Evolutionary conservation across 163 green algal species (phyloP).

Genomic region (Prototheca cutis): DNA sequence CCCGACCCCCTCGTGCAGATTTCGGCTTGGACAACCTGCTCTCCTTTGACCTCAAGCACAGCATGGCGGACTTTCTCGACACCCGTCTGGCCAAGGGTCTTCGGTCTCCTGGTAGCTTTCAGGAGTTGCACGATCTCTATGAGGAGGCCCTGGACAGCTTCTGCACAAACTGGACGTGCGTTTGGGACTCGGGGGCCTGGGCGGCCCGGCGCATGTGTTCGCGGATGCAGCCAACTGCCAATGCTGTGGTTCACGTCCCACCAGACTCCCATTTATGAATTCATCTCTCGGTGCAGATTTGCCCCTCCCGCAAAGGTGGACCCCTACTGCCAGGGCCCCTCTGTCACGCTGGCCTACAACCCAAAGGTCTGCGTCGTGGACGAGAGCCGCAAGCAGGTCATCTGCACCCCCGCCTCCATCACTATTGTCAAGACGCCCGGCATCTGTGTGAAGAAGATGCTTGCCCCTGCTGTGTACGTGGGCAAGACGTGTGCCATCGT

Average conservation of each 20-base stretch:
- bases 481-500: constrained; percentile 23
- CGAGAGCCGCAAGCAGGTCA: constrained; percentile 11
- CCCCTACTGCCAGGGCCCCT: constrained; percentile 20
- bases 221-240: neutral
- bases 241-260: neutral
- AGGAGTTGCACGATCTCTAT: constrained; percentile 4
- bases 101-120: neutral
- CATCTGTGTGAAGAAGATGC: constrained; percentile 25
- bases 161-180: constrained; percentile 8
- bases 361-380: constrained; percentile 26
- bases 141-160: constrained; percentile 4
- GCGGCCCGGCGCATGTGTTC: neutral
- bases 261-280: neutral
- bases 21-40: constrained; percentile 16
- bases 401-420: constrained; percentile 28
- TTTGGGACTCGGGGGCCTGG: neutral
- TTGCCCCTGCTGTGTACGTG: constrained; percentile 1
- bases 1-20: constrained; percentile 3
- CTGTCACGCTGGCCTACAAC: constrained; percentile 6
- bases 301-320: constrained; percentile 7
- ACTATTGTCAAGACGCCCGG: constrained; percentile 27
- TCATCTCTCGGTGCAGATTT: constrained; percentile 4
- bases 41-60: constrained; percentile 13
- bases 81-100: constrained; percentile 3
- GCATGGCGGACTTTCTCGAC: constrained; percentile 15